phyloP scores from a whole-genome alignment of 2,329 filamentous ascomycete genomes.

The Venturiaceae sp. region DNA sequence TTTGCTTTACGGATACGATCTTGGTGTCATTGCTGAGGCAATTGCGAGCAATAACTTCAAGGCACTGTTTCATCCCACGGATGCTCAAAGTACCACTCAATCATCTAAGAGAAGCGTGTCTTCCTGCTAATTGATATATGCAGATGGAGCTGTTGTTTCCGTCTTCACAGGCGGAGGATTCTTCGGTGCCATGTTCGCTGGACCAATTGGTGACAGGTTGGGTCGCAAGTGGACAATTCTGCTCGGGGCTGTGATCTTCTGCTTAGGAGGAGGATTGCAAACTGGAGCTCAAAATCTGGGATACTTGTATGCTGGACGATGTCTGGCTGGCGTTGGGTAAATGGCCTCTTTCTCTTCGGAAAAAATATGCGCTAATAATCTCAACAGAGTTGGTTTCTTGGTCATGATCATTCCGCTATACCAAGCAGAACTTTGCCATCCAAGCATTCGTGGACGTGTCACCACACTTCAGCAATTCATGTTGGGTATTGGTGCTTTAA shows the following conservation, averaged over 20 bases:
- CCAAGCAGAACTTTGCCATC: constrained; percentile 71
- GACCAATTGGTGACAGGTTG: constrained; percentile 51
- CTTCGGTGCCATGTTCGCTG: constrained; percentile 56
- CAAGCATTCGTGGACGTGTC: constrained; percentile 64
- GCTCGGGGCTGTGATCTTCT: constrained; percentile 60
- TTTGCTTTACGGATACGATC: constrained; percentile 48
- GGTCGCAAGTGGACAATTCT: constrained; percentile 65
- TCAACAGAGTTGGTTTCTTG: constrained; percentile 46
- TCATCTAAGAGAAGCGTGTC: neutral
- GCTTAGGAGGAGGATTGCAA: constrained; percentile 62
- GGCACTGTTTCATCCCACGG: constrained; percentile 27
- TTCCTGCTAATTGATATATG: neutral
- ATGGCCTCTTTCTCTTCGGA: constrained; percentile 21
- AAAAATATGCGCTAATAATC: constrained; percentile 12
- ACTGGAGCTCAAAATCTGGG: constrained; percentile 51
- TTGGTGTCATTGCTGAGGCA: constrained; percentile 51
- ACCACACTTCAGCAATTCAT: constrained; percentile 75
- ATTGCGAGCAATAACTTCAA: constrained; percentile 36
- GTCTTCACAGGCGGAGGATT: constrained; percentile 71
- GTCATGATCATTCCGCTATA: constrained; percentile 62
- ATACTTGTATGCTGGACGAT: constrained; percentile 62
- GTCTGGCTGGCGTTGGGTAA: constrained; percentile 57
- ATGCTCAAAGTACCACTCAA: constrained; percentile 21
- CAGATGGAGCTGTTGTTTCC: constrained; percentile 58
- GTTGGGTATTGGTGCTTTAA: constrained; percentile 64